These are phyloP conservation scores for Physcomitrium patens DNA, from an alignment of 225 moss, liverwort and hornwort genomes.

Conservation along the genomic window DNA sequence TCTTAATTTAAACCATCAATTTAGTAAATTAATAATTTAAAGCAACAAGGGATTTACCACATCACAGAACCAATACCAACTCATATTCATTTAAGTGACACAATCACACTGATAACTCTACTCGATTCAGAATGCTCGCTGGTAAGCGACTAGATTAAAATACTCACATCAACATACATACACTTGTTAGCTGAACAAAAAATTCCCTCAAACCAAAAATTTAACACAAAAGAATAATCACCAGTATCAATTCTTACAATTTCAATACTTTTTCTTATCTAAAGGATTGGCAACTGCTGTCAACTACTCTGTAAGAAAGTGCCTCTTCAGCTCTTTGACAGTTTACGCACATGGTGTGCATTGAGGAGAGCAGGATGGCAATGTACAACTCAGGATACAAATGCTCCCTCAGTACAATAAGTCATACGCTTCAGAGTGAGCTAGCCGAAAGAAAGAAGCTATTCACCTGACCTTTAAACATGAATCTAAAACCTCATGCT, in stretches of 20 bases:
- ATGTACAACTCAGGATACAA: constrained; percentile 39
- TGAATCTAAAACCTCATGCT: background rate
- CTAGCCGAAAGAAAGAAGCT: constrained; percentile 29
- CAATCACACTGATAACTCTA: background rate
- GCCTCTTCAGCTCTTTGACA: background rate
- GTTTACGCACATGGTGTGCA: constrained; percentile 4
- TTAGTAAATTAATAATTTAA: too few relatives aligned
- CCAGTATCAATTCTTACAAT: background rate
- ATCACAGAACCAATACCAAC: too few relatives aligned
- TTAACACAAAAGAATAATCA: background rate
- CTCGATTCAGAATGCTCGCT: too few relatives aligned
- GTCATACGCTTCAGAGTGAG: constrained; percentile 27
- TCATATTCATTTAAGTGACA: too few relatives aligned
- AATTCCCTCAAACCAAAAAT: background rate
- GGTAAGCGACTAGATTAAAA: background rate
- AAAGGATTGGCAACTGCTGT: constrained; percentile 8
- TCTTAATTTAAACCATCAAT: too few relatives aligned
- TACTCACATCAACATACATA: background rate
- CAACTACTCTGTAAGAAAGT: constrained; percentile 10
- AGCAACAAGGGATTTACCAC: too few relatives aligned
- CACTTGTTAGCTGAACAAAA: background rate
- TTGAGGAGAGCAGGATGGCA: constrained; percentile 24
- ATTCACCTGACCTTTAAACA: constrained; percentile 22
- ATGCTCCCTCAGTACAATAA: constrained; percentile 47
- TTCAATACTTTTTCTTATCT: background rate